A percentile compares a stretch with the other conserved stretches of the same genome.
These are phyloP conservation scores for Pyricularia pennisetigena DNA, from an alignment of 2,329 filamentous ascomycete species.

Conservation along the genomic window DNA sequence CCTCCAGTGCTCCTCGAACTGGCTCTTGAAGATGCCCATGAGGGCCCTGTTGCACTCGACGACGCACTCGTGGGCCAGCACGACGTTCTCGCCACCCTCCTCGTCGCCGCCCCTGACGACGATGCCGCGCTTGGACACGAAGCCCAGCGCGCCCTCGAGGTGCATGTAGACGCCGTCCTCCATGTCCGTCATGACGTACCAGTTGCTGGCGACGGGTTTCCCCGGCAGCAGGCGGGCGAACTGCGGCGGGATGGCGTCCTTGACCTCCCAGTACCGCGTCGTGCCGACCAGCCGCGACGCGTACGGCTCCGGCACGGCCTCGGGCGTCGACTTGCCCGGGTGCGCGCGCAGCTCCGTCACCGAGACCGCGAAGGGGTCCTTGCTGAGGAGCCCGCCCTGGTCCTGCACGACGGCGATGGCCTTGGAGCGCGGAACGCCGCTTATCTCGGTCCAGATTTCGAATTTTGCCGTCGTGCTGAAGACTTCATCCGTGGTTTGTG, in stretches of 20 bases:
- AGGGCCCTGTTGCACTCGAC: constrained; percentile 3
- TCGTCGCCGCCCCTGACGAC: not conserved
- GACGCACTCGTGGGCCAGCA: not conserved
- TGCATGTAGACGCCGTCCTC: constrained; percentile 1
- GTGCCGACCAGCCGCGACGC: not conserved
- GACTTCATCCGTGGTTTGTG: not conserved
- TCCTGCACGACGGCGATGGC: constrained; percentile 3
- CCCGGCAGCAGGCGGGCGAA: constrained; percentile 1
- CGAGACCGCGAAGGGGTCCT: not conserved
- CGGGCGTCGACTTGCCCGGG: not conserved
- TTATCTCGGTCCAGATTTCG: not conserved
- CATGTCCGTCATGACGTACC: constrained; percentile 1
- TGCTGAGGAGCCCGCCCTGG: not conserved
- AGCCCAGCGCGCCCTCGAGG: not conserved
- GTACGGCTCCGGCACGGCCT: not conserved
- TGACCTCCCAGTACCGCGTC: constrained; percentile 2
- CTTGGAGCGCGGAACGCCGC: not conserved
- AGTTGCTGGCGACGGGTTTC: not conserved
- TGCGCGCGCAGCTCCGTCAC: not conserved
- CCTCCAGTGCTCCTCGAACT: constrained; percentile 6
- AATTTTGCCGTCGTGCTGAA: constrained; percentile 1
- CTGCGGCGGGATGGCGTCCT: not conserved
- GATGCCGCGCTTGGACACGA: not conserved
- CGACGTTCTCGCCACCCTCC: not conserved
- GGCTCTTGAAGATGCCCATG: not conserved